Evolutionary conservation across 139 green algal genomes (phyloP), one percentile per base, ranked within the genome.

Genomic region (Protoeuglena noctilucae): DNA sequence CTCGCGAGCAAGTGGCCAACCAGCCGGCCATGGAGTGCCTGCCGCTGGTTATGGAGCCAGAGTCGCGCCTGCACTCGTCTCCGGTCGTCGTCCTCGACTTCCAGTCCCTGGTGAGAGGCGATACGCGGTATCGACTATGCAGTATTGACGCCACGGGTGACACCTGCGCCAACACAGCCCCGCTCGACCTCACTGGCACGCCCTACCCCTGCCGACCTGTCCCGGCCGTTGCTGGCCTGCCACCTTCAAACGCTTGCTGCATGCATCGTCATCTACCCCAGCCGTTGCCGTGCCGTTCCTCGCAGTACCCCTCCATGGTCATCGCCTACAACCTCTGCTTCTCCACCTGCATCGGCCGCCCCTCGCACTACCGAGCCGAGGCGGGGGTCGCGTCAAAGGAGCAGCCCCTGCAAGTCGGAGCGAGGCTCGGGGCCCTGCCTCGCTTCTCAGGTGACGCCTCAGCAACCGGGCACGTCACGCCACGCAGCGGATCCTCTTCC

Each of bases 321-420:
- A 98, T 98, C 53, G 89, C 89, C 2, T 95, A 97, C 80, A 98
- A 98, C 73, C 76, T 98, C 12, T 98, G 89, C 81, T 98, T 82
- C 78, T 80, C 65, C 28, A 95, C 89, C 5, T 84, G 71, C 55
- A 40, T 96, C 21, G 88, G 88, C 19, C 63, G 75, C 0, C 71
- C 77, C 1, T 14, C 51, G 3, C 83, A 93, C 53, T 68, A 62
- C 2, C 50, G 46, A 4, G 54, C 45, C 1, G 55, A 7, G 43
- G 5, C 14, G 14, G 43, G 25, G 4, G 43, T 28, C 19, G 43
- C 5, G 18, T 4, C 43, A 14, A 18, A 50, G 43, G 43, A 28
- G 43, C 12, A n/a, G 25, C 18, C 14, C 16, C 16, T 14, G 14
- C 16, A 16, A 14, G 39, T 14, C 39, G 39, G 39, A 16, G 39